These are phyloP conservation scores for Boletus speciosus DNA, from an alignment of 768 basidiomycete species.

Conservation along the genomic window DNA sequence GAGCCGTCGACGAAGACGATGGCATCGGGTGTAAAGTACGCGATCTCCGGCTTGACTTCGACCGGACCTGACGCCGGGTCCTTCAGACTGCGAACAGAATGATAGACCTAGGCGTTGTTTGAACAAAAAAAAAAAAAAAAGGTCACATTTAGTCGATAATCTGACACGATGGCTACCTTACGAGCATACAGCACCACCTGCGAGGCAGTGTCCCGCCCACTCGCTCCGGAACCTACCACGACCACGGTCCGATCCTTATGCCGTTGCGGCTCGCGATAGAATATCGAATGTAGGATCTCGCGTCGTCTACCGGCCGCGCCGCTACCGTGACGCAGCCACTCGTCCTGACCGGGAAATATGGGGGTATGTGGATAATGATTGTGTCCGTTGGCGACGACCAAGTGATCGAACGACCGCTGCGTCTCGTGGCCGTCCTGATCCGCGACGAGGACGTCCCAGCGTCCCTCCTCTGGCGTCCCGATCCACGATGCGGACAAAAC, in stretches of 20 bases:
- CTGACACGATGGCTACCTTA: constrained; percentile 34
- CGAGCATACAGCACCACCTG: constrained; percentile 40
- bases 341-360: constrained; percentile 44
- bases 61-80: constrained; percentile 19
- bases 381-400: constrained; percentile 55
- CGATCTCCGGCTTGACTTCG: constrained; percentile 41
- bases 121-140: background rate
- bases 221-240: constrained; percentile 46
- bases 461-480: constrained; percentile 35
- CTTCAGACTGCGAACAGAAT: constrained; percentile 33
- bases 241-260: constrained; percentile 44
- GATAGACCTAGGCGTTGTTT: constrained; percentile 26
- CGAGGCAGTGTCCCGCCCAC: constrained; percentile 45
- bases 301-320: constrained; percentile 22
- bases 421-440: constrained; percentile 18
- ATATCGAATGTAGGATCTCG: constrained; percentile 50
- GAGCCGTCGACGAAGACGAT: constrained; percentile 50
- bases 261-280: constrained; percentile 45
- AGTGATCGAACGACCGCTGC: constrained; percentile 44
- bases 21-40: constrained; percentile 43
- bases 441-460: constrained; percentile 43
- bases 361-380: constrained; percentile 50
- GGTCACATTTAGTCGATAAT: background rate
- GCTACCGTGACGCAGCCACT: constrained; percentile 40
- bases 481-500: constrained; percentile 44